phyloP scores from a whole-genome alignment of 2,329 filamentous ascomycete genomes.

The Metarhizium anisopliae region DNA sequence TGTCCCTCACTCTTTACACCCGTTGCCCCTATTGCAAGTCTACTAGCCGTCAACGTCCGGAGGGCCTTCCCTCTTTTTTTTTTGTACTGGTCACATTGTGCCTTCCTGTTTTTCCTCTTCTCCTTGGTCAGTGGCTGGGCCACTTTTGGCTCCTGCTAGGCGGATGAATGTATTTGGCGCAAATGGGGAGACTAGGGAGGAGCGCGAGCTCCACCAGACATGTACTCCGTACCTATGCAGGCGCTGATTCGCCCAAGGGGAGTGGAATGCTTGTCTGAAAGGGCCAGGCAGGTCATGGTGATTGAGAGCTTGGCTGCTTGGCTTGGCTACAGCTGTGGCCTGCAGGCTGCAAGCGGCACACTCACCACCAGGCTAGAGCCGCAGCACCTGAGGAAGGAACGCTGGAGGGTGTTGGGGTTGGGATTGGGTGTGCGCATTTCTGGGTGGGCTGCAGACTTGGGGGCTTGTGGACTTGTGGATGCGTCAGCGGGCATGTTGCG shows the following conservation, averaged over 20 bases:
- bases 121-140: conserved; percentile 4
- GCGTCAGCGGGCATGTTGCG: background rate
- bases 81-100: background rate
- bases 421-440: no score
- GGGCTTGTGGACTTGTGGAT: background rate
- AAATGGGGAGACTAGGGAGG: conserved; percentile 5
- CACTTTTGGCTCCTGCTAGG: conserved; percentile 3
- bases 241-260: conserved; percentile 2
- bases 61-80: background rate
- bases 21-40: no score
- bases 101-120: conserved; percentile 12
- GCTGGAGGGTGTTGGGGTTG: no score
- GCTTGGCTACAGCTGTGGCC: background rate
- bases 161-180: conserved; percentile 4
- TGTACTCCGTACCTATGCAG: background rate
- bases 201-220: conserved; percentile 2
- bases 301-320: background rate
- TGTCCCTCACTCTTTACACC: background rate
- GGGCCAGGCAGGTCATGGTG: background rate
- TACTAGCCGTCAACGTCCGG: no score
- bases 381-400: background rate
- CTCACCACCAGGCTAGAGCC: no score
- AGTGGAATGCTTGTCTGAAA: background rate
- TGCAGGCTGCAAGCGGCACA: no score
- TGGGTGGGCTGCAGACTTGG: no score